Conservation (phyloP, 2,329 filamentous ascomycete species). For the Xylaria sp. region DNA sequence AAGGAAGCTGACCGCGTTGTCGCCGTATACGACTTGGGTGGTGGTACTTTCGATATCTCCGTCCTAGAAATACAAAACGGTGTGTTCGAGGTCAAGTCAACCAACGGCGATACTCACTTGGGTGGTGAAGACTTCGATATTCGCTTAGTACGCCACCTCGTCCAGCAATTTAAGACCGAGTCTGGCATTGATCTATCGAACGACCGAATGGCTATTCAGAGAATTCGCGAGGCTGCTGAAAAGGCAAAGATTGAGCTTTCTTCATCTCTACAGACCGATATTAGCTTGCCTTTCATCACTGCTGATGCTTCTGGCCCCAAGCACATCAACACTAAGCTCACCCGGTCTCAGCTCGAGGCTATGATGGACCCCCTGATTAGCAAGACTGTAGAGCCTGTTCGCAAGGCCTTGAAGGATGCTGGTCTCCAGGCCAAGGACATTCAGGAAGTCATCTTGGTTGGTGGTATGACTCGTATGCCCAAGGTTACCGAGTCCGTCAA, state of each 20-base stretch:
- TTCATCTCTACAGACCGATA: constrained; percentile 93
- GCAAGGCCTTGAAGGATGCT: constrained; percentile 97
- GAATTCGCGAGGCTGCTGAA: constrained; percentile 98
- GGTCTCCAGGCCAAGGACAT: constrained; percentile 91
- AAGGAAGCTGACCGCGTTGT: constrained; percentile 91
- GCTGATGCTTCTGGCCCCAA: constrained; percentile 94
- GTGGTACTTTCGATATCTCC: constrained; percentile 99
- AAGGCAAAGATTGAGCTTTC: constrained; percentile 99
- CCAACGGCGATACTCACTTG: constrained; percentile 97
- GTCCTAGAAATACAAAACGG: constrained; percentile 97
- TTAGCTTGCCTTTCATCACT: constrained; percentile 99
- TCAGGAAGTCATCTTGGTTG: constrained; percentile 96
- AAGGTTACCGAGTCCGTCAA: constrained; percentile 97
- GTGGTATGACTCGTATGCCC: constrained; percentile 99
- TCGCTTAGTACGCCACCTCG: constrained; percentile 89
- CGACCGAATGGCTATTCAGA: constrained; percentile 98
- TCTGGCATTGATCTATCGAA: constrained; percentile 87
- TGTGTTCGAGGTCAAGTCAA: constrained; percentile 99
- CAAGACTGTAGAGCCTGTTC: constrained; percentile 89
- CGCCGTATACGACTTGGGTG: constrained; percentile 97
- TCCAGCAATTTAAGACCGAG: constrained; percentile 96
- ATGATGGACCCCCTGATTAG: constrained; percentile 90
- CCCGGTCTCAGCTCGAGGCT: constrained; percentile 89
- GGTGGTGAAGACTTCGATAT: constrained; percentile 99
- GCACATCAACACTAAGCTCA: constrained; percentile 98